Evolutionary conservation across 148 eudicot species (phyloP), one percentile per base, ranked within the genome.

Genomic region (Tetragonia tetragonoides): DNA sequence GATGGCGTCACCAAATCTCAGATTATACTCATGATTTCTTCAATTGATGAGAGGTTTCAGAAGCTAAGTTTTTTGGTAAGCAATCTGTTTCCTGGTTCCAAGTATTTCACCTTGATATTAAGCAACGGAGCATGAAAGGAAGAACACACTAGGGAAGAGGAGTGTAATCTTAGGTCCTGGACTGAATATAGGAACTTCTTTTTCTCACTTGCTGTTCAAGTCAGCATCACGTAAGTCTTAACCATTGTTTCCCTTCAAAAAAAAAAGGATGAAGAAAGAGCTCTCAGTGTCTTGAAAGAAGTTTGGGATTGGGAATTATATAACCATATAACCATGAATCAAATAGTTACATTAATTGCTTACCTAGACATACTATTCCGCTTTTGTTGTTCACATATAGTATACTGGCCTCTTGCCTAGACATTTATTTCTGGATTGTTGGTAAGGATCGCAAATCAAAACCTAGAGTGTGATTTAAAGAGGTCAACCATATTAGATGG

Each of bases 51-150:
- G 82, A 88, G 99, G 84, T 91, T 95, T 84, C 88, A 63, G 69
- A 91, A 89, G 87, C 90, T 95, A 60, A 83, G 97, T 82, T 86
- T 93, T 83, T 79, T 95, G 97, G 99, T 95, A 93, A 83, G 76
- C 57, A 4, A 38, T 66, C 67, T 23, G 34, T 28, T 38, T 73
- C 67, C 60, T 46, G 61, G 37, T 74, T 66, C 40, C 10, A 66
- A 71, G 42, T 70, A 40, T 53, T 71, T 16, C 46, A 44, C 62
- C 65, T 79, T 61, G 51, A 46, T 70, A 47, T 28, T 61, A 56
- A 9, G 60, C 61, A 59, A 0, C 5, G 18, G 44, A 46, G 7
- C 9, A 56, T 17, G 3, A 37, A 18, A 38, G 66, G 46, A 77
- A 20, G 38, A 68, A 23, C 34, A 34, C 16, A 40, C 12, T n/a